Conservation (phyloP, 2,329 filamentous ascomycete genomes). For the Didymosphaeria variabile region DNA sequence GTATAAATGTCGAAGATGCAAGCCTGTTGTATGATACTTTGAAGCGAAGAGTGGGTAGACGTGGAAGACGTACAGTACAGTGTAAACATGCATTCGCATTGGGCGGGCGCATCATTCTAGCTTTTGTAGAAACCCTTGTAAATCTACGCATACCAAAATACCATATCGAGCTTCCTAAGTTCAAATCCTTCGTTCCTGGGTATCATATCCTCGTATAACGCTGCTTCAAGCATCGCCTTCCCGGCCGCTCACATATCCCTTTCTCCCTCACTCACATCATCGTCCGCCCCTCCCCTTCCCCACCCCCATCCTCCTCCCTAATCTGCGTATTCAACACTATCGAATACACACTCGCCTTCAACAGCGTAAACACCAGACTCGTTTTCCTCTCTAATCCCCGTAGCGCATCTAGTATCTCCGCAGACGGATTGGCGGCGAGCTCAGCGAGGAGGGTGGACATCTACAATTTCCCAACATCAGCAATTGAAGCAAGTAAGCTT, state of each 20-base stretch:
- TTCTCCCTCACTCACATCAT: conserved; percentile 17
- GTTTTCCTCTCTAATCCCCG: conserved; percentile 93
- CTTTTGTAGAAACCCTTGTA: conserved; percentile 30
- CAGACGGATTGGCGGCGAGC: conserved; percentile 69
- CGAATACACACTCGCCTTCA: conserved; percentile 98
- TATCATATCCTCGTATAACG: conserved; percentile 24
- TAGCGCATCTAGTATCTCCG: conserved; percentile 85
- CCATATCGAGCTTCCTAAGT: not conserved
- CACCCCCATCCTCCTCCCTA: conserved; percentile 34
- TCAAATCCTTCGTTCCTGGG: conserved; percentile 16
- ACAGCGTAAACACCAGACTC: conserved; percentile 89
- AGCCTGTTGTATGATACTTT: conserved; percentile 24
- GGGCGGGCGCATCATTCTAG: conserved; percentile 11
- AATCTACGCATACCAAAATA: conserved; percentile 11
- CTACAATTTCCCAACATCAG: conserved; percentile 34
- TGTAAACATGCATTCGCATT: conserved; percentile 31
- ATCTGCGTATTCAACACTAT: conserved; percentile 96
- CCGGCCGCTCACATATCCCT: conserved; percentile 14
- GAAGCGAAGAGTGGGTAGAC: not conserved
- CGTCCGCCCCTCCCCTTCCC: conserved; percentile 36
- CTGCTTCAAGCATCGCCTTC: conserved; percentile 7
- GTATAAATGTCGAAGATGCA: not conserved
- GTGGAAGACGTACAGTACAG: conserved; percentile 6
- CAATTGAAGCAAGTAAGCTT: not conserved
- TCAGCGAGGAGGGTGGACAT: conserved; percentile 69